Evolutionary conservation across 306 rosid species (phyloP).

Genomic region (Dalbergia cochinchinensis): DNA sequence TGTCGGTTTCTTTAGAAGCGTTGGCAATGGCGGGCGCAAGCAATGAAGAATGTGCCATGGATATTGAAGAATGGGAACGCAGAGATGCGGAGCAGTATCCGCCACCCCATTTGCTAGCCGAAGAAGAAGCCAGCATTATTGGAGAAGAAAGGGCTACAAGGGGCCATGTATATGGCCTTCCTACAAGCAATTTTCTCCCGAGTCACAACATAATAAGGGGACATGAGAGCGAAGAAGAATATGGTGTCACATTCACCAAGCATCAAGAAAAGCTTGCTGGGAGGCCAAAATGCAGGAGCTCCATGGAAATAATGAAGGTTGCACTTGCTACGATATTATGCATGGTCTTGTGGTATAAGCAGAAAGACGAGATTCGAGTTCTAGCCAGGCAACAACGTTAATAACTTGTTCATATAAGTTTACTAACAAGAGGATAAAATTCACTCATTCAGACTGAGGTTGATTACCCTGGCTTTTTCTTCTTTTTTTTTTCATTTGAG

Average conservation of each 20-base stretch:
- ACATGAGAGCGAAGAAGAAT: background rate
- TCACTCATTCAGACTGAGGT: background rate
- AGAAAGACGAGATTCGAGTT: conserved; percentile 23
- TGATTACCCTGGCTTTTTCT: too few relatives aligned
- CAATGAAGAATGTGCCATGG: conserved; percentile 25
- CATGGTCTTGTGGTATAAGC: conserved; percentile 14
- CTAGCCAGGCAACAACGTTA: background rate
- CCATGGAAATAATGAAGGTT: conserved; percentile 3
- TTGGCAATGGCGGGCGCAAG: conserved; percentile 56
- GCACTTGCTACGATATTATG: conserved; percentile 9
- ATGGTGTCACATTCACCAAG: conserved; percentile 2
- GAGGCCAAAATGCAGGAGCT: background rate
- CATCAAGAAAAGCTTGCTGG: conserved; percentile 12
- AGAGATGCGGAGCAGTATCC: conserved; percentile 41
- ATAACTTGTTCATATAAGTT: background rate
- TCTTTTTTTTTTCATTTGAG: too few relatives aligned
- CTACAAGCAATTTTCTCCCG: background rate
- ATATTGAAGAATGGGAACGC: conserved; percentile 52
- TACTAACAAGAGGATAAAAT: too few relatives aligned
- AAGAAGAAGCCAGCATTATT: background rate
- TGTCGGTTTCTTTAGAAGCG: conserved; percentile 52
- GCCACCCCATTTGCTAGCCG: conserved; percentile 57
- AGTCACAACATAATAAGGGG: background rate
- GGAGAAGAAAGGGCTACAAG: background rate
- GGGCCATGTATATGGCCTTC: background rate